A percentile compares a stretch with the other conserved stretches of the same genome.
Evolutionary conservation across 805 yeast genomes (phyloP).

Genomic region (Zygosaccharomyces siamensis): DNA sequence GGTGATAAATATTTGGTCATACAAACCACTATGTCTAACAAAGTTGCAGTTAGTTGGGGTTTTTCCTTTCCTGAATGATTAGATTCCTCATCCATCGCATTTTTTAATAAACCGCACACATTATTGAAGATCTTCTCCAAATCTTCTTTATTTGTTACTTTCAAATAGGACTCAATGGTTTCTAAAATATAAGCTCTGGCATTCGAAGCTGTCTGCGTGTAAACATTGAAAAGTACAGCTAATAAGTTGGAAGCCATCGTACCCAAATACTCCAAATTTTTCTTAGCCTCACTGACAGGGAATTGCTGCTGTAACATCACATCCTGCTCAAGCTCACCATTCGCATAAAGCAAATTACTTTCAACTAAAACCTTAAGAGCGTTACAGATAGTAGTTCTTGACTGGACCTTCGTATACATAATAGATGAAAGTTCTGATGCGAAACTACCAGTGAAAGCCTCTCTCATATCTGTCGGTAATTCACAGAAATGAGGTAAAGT

Average conservation of each 20-base stretch:
- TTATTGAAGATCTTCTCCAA: slow-evolving; percentile 74
- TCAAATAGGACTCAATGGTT: slow-evolving; percentile 75
- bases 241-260: slow-evolving; percentile 67
- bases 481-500: slow-evolving; percentile 85
- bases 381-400: slow-evolving; percentile 80
- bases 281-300: slow-evolving; percentile 49
- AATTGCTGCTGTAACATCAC: slow-evolving; percentile 56
- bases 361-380: slow-evolving; percentile 74
- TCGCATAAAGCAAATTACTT: slow-evolving; percentile 53
- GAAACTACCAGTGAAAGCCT: slow-evolving; percentile 65
- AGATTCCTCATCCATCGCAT: slow-evolving; percentile 61
- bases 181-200: slow-evolving; percentile 81
- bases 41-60: slow-evolving; percentile 61
- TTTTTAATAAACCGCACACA: slow-evolving; percentile 72
- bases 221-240: slow-evolving; percentile 87
- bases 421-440: slow-evolving; percentile 71
- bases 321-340: slow-evolving; percentile 55
- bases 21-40: slow-evolving; percentile 86
- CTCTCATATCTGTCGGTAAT: slow-evolving; percentile 67
- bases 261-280: slow-evolving; percentile 59
- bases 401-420: slow-evolving; percentile 66
- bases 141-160: slow-evolving; percentile 62
- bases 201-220: slow-evolving; percentile 81
- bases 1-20: slow-evolving; percentile 81
- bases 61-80: slow-evolving; percentile 31